Percentiles rank a stretch among this genome's conserved stretches.
phyloP scores from a whole-genome alignment of 441 rosid genomes.

The Syzygium syzygioides region DNA sequence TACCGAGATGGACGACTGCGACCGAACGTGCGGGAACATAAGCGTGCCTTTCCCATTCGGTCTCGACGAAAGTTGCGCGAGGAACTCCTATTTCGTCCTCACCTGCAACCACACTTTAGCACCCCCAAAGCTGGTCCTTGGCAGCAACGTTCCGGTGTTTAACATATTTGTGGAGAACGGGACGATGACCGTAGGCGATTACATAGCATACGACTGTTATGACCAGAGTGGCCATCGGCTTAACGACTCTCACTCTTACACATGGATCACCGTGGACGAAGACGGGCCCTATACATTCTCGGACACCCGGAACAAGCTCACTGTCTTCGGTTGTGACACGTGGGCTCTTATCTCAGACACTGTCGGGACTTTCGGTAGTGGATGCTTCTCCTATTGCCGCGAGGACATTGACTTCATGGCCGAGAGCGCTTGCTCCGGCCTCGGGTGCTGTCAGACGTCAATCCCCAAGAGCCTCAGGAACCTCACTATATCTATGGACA shows the following conservation, averaged over 20 bases:
- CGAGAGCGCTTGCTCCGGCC: background rate
- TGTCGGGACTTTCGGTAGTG: background rate
- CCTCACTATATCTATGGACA: fast-evolving
- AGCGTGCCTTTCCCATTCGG: background rate
- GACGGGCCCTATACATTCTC: background rate
- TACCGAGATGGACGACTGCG: background rate
- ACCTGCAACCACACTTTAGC: background rate
- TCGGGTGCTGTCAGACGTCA: background rate
- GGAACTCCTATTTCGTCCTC: background rate
- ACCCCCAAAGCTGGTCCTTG: fast-evolving
- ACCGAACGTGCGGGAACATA: background rate
- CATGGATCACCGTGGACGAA: fast-evolving
- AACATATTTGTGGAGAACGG: background rate
- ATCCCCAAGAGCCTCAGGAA: background rate
- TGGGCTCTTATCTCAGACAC: fast-evolving
- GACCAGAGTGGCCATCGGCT: background rate
- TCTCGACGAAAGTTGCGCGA: background rate
- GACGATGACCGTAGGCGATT: background rate
- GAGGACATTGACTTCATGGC: background rate
- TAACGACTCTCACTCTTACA: fast-evolving
- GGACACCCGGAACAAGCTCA: background rate
- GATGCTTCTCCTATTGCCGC: background rate
- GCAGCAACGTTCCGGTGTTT: fast-evolving
- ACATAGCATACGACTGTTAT: background rate
- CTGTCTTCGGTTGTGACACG: background rate